phyloP scores from a whole-genome alignment of 108 stramenopile species.

The Licmophora abbreviata region DNA sequence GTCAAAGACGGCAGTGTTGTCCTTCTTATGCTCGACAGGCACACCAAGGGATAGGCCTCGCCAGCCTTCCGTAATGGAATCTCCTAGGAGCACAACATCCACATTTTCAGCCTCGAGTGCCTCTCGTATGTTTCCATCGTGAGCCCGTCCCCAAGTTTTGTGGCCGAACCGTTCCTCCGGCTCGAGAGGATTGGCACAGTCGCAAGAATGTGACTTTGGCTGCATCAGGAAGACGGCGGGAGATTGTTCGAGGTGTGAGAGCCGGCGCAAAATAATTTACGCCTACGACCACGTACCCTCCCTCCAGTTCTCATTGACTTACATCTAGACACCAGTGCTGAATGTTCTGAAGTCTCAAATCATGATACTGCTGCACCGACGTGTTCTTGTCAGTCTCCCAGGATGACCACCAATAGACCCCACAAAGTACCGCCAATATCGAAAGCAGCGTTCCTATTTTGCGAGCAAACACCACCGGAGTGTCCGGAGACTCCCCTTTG shows the following conservation, averaged over 20 bases:
- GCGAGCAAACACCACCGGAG: not conserved
- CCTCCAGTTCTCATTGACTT: not conserved
- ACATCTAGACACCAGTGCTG: constrained; percentile 5
- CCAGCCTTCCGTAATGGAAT: constrained; percentile 20
- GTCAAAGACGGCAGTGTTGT: too few relatives aligned
- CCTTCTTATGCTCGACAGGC: constrained; percentile 4
- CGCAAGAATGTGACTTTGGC: not conserved
- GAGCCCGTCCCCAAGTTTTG: constrained; percentile 1
- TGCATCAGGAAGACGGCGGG: too few relatives aligned
- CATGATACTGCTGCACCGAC: not conserved
- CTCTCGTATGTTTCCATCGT: constrained; percentile 3
- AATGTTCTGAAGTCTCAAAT: not conserved
- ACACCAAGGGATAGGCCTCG: constrained; percentile 7
- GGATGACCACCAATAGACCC: not conserved
- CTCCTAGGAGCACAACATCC: constrained; percentile 19
- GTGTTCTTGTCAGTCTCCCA: not conserved
- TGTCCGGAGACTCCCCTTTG: not conserved
- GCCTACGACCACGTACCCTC: too few relatives aligned
- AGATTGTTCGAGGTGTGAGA: too few relatives aligned
- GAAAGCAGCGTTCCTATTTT: not conserved
- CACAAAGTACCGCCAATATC: not conserved
- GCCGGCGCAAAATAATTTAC: too few relatives aligned
- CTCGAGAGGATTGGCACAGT: not conserved
- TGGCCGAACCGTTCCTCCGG: constrained; percentile 1
- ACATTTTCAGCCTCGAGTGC: not conserved